Evolutionary conservation across 805 yeast genomes (phyloP).

Genomic region (Ogataea paraovalis): DNA sequence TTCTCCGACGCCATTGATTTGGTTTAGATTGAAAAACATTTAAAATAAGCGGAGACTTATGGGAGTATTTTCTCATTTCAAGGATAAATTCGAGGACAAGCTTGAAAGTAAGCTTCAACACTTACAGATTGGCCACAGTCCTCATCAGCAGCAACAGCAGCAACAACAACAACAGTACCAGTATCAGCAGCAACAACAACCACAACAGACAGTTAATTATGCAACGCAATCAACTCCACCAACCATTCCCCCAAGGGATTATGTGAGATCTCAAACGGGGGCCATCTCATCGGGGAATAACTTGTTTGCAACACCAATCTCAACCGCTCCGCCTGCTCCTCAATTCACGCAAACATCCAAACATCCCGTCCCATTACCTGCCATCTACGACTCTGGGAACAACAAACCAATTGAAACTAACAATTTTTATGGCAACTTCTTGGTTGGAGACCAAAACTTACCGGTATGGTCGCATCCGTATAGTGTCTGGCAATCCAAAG

Average conservation of each 20-base stretch:
- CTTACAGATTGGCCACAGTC: not conserved
- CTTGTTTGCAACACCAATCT: conserved; percentile 20
- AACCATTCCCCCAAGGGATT: not conserved
- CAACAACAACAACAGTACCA: conserved; percentile 3
- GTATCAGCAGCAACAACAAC: not conserved
- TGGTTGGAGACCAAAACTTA: conserved; percentile 60
- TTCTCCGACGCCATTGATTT: too few species aligned
- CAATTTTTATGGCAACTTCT: conserved; percentile 71
- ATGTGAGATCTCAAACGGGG: not conserved
- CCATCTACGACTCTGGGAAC: conserved; percentile 31
- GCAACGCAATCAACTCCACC: not conserved
- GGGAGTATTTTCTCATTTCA: conserved; percentile 21
- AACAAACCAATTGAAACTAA: conserved; percentile 65
- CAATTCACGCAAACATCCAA: conserved; percentile 47
- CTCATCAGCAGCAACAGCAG: not conserved
- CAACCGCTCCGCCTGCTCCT: conserved; percentile 17
- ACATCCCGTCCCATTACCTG: conserved; percentile 62
- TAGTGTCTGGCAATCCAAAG: conserved; percentile 58
- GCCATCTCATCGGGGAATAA: conserved; percentile 5
- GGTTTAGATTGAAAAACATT: too few species aligned
- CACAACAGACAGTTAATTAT: not conserved
- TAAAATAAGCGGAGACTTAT: too few species aligned
- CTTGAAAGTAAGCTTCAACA: conserved; percentile 5
- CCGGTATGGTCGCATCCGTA: conserved; percentile 85
- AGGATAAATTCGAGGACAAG: conserved; percentile 4